Conservation (phyloP, 345 rosid genomes). For the Lumnitzera littorea region DNA sequence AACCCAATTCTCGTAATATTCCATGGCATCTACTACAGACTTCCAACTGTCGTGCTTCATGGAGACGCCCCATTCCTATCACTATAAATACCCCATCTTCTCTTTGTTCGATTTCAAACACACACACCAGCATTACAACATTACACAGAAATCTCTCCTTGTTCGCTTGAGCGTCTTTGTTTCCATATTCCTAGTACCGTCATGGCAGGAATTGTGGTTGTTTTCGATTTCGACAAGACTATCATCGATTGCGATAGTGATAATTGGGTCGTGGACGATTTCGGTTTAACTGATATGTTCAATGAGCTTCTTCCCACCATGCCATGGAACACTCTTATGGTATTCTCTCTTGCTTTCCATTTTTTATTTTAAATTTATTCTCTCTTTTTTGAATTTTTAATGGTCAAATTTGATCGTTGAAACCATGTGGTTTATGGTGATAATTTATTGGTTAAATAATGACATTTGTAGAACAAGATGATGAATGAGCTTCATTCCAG, state of each 20-base stretch:
- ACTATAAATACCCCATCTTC: conserved; percentile 30
- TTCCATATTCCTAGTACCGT: neutral
- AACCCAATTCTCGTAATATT: conserved; percentile 33
- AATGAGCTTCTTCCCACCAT: conserved; percentile 77
- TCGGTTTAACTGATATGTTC: conserved; percentile 72
- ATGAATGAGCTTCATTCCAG: conserved; percentile 62
- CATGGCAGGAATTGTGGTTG: conserved; percentile 46
- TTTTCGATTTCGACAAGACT: conserved; percentile 86
- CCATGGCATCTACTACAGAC: conserved; percentile 23
- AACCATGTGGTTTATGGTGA: neutral
- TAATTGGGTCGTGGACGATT: conserved; percentile 68
- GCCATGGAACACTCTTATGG: conserved; percentile 94
- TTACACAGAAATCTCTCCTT: neutral
- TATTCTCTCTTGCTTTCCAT: conserved; percentile 3
- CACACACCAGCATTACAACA: conserved; percentile 2
- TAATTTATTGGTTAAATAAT: neutral
- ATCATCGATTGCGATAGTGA: conserved; percentile 86
- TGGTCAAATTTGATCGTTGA: no score
- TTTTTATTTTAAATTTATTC: no score
- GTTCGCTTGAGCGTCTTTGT: neutral
- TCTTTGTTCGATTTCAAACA: neutral
- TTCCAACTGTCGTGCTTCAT: no score
- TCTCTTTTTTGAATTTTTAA: no score
- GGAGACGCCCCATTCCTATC: neutral
- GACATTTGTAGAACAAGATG: conserved; percentile 53